Base-by-base conservation (phyloP, 2,329 filamentous ascomycete species). In the Colletotrichum sublineola region DNA sequence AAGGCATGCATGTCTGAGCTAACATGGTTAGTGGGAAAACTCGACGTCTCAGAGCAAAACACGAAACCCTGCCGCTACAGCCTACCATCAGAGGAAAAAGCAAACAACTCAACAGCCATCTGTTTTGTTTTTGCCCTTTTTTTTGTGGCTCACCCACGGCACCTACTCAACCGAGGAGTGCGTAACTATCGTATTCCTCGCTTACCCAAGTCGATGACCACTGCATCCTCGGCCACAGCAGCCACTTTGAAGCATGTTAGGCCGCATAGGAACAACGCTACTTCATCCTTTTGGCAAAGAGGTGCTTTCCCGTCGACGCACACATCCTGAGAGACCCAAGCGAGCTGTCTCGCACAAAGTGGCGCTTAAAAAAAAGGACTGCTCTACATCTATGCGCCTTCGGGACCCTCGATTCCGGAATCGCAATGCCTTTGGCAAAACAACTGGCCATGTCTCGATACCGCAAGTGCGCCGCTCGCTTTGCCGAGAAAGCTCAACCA, bases 1-100 rank as follows among this genome's bases (percentile, higher is more conserved):
- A 24, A 24, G 24, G 24, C 24, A 24, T 24, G 66, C 60, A 70
- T 70, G 53, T 70, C 61, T 61, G 67, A 55, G 55, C 53, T 67
- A 65, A 65, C 57, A 48, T 65, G 70, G 70, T 73, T 73, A 70
- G 66, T 70, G 70, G 70, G 70, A 65, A 73, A 73, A 70, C 55
- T 61, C 46, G 46, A 64, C 48, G 70, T 64, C 70, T 73, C 67
- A 69, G 66, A 48, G 61, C 56, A 69, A 70, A 73, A 70, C 46
- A 64, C 42, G n/a, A 33, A 68, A 40, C 31, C 55, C 66, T 48
- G 60, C 46, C 14, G 44, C 50, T 53, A 53, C 48, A 63, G 24
- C 33, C 48, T 52, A 52, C 53, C 52, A 66, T 24, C 38, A 15
- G 20, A 40, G n/a, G 52, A 58, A 68, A 72, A 72, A 73, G 67